Evolutionary conservation across 2,329 filamentous ascomycete species (phyloP), one percentile per base, ranked within the genome.

Genomic region (Penicillium sp.): DNA sequence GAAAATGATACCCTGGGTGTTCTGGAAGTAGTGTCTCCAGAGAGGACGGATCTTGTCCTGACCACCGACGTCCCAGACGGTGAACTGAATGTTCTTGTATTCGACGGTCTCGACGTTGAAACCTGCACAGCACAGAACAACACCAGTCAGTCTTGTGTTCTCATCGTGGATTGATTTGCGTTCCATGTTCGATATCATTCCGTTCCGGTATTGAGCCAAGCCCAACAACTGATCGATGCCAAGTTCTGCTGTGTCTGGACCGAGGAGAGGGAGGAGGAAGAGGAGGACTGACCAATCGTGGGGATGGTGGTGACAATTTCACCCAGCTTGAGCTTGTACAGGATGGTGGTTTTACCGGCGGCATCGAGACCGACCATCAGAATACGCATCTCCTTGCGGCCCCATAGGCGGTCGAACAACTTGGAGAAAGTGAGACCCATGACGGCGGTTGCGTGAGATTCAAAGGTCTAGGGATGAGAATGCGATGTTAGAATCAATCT

Each of bases 341-440:
- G 84, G 71, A 98, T 98, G 66, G 93, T 98, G 69, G 93, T 98
- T 83, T 98, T 98, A 86, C 93, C 93, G 74, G 93, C 93, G 68
- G 93, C 93, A 75, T 98, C 93, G 68, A 98, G 84, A 82, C 93
- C 93, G 66, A 98, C 90, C 93, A 98, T 98, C 76, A 98, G 76
- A 79, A 98, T 96, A 81, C 93, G 84, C 93, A 98, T 98, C 84
- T 98, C 93, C 85, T 97, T 97, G 86, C 95, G 95, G 70, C 91
- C 89, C 85, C 88, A 95, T 75, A 97, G 82, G 78, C 85, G 84
- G 72, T 95, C 88, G 75, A 97, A 93, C 71, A 97, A 74, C 82
- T 93, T 95, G 68, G 90, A 97, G 77, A 97, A 88, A 71, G 86
- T 83, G 75, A 97, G 81, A 94, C 93, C 93, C 93, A 98, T 98